Percentiles rank a stretch among this genome's conserved stretches.
Evolutionary conservation across 2,329 filamentous ascomycete species (phyloP).

Genomic region (Phyllosticta citribraziliensis): DNA sequence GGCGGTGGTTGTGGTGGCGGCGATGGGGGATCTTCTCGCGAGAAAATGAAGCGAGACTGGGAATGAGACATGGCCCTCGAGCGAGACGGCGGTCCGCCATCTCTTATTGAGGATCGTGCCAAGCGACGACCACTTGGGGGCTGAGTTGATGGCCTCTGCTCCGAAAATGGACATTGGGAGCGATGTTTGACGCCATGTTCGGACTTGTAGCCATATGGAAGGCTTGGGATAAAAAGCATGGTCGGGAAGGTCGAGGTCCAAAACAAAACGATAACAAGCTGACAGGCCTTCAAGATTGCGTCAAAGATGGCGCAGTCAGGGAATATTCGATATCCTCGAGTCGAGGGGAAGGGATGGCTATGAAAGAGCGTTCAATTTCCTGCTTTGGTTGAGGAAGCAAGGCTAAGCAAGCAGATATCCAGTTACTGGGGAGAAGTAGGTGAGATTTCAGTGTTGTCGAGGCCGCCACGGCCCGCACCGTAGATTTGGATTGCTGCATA

Average conservation of each 20-base stretch:
- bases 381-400: too few species aligned
- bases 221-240: background rate
- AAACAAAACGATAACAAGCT: background rate
- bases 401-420: too few species aligned
- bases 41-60: conserved; percentile 14
- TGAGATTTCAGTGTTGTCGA: background rate
- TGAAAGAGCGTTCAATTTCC: too few species aligned
- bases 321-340: too few species aligned
- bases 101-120: background rate
- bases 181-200: background rate
- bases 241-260: background rate
- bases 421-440: background rate
- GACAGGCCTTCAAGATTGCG: background rate
- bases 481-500: background rate
- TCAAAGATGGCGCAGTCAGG: background rate
- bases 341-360: too few species aligned
- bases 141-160: background rate
- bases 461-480: background rate
- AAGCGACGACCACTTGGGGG: background rate
- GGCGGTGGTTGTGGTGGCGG: conserved; percentile 31
- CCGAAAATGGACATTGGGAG: background rate
- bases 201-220: background rate
- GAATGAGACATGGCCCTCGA: background rate
- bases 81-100: background rate
- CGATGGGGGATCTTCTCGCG: conserved; percentile 29